These are phyloP conservation scores for Podospora pseudocomata DNA, from an alignment of 495 filamentous ascomycete genomes.

Conservation along the genomic window DNA sequence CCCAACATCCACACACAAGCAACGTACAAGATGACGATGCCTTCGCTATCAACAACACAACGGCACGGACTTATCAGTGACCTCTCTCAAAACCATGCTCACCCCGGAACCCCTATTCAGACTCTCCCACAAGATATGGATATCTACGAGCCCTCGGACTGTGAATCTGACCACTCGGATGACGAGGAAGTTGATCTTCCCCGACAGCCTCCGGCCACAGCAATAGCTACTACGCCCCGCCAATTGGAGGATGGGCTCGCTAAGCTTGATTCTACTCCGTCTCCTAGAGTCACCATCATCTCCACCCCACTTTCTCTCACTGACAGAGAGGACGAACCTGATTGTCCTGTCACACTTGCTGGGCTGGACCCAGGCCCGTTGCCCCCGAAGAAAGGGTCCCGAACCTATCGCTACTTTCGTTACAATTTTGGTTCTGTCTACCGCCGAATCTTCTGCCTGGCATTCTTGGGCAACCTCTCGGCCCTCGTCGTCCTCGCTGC, in stretches of 20 bases:
- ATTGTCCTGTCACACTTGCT: constrained; percentile 16
- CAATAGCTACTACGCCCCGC: background rate
- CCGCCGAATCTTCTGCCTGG: constrained; percentile 35
- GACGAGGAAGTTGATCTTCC: background rate
- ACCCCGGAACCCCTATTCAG: no score
- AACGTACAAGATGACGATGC: no score
- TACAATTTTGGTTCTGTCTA: constrained; percentile 39
- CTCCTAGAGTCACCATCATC: background rate
- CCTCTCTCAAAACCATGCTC: no score
- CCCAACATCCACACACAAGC: no score
- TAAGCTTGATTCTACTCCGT: background rate
- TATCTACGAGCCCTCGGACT: background rate
- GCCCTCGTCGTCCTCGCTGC: constrained; percentile 23
- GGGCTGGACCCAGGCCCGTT: constrained; percentile 21
- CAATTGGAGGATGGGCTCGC: background rate
- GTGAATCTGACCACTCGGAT: background rate
- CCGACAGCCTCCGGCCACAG: background rate
- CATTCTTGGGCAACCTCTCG: constrained; percentile 30
- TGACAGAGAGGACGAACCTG: background rate
- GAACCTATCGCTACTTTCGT: constrained; percentile 31
- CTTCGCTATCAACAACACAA: no score
- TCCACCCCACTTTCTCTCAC: constrained; percentile 2
- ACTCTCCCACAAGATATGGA: background rate
- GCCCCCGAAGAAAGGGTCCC: constrained; percentile 29
- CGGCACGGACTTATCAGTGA: no score